Base-by-base conservation (phyloP, 139 green algal genomes). In the Nannochloris sp. region DNA sequence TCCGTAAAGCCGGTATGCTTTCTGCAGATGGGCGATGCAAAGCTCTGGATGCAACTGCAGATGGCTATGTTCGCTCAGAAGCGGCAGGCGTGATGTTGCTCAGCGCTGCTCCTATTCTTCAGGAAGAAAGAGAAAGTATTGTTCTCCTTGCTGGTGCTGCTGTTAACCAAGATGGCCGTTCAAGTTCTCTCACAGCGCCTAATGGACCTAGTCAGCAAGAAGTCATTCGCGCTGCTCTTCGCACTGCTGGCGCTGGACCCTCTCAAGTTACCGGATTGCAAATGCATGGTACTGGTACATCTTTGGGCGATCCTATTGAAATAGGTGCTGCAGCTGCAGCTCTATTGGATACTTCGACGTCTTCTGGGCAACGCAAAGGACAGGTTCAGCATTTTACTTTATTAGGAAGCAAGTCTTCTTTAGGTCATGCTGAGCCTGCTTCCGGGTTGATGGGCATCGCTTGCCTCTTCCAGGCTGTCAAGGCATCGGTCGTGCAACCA, bases 251-350 rank as follows among this genome's bases (percentile, higher is more conserved):
- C 4, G 23, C 32, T 4, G 38, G 30, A 5, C 9, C 14, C 6
- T 10, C 47, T 4, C 24, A 69, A 46, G 23, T 83, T 31, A 27
- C 37, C 4, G 67, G 42, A 3, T 42, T 88, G 29, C 54, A 76
- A 13, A 60, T 77, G 34, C 70, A 81, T 44, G 62, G 70, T 53
- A 86, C 77, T 14, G 89, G 86, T 48, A 95, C 88, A 6, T 60
- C 78, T 8, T 78, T 94, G 55, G 88, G 88, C 8, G 89, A 95
- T 64, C 88, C 89, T n/a, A 92, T 95, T 31, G 89, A 95, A 70
- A 55, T 93, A 1, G 83, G 86, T 10, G 73, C 74, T 9, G 44
- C n/a, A 8, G 29, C 12, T 39, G 33, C 34, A 15, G 47, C 61
- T 6, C 39, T 79, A 51, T 39, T 63, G 67, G 46, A 72, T 27